A percentile compares a stretch with the other conserved stretches of the same genome.
Conservation (phyloP, 805 yeast genomes). For the Priceomyces medius region DNA sequence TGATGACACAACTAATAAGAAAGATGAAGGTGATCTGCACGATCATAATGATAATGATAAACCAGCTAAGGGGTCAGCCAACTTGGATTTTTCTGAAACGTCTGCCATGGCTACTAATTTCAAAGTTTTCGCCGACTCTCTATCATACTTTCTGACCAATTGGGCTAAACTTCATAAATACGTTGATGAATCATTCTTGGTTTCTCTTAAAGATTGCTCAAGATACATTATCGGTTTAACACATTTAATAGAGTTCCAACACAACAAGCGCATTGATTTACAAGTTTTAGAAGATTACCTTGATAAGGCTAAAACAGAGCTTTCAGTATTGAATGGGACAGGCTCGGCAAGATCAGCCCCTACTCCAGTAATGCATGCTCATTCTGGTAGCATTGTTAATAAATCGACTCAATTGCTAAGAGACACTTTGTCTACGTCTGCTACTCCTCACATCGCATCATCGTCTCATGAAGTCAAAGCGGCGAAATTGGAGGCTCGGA, state of each 20-base stretch:
- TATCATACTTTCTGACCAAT: slow-evolving; percentile 38
- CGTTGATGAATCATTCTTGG: slow-evolving; percentile 77
- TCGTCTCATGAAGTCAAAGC: slow-evolving; percentile 45
- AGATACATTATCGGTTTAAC: slow-evolving; percentile 54
- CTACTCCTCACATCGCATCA: slow-evolving; percentile 40
- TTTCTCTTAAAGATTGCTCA: slow-evolving; percentile 82
- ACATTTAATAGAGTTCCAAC: slow-evolving; percentile 75
- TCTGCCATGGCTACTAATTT: slow-evolving; percentile 26
- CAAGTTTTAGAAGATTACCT: slow-evolving; percentile 83
- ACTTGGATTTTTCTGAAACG: slow-evolving; percentile 6
- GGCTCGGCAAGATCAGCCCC: slow-evolving; percentile 19
- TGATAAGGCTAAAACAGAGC: slow-evolving; percentile 67
- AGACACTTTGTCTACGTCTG: slow-evolving; percentile 51
- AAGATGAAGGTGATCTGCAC: background rate
- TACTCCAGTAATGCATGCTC: slow-evolving; percentile 25
- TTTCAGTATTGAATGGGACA: slow-evolving; percentile 27
- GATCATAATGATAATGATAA: background rate
- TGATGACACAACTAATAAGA: slow-evolving; percentile 8
- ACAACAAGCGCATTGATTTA: slow-evolving; percentile 86
- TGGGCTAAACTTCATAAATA: slow-evolving; percentile 43
- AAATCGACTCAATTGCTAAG: slow-evolving; percentile 45
- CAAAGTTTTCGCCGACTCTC: slow-evolving; percentile 35
- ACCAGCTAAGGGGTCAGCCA: background rate
- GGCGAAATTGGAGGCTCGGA: slow-evolving; percentile 40
- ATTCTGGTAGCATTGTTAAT: slow-evolving; percentile 35